Evolutionary conservation across 1,139 yeast genomes (phyloP).

Genomic region (Suhomyces panamericanus): DNA sequence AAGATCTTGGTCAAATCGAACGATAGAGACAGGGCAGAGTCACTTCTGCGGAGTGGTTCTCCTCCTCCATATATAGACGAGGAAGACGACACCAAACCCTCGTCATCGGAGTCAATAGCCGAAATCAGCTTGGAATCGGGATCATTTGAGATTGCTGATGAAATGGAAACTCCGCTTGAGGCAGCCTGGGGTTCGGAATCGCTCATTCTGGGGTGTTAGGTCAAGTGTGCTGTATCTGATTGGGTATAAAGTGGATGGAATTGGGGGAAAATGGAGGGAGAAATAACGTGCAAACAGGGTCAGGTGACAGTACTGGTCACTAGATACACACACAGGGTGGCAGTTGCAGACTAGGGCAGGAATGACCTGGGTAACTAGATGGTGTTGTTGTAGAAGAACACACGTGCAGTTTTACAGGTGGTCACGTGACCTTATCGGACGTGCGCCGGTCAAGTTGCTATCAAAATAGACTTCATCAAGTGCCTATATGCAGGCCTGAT

Average conservation of each 20-base stretch:
- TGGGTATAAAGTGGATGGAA: no score
- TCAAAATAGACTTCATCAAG: background rate
- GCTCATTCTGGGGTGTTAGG: no score
- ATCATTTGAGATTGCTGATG: background rate
- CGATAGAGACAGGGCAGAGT: conserved; percentile 37
- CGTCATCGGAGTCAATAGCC: conserved; percentile 9
- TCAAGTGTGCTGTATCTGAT: no score
- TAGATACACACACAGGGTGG: no score
- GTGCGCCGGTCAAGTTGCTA: background rate
- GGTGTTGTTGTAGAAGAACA: background rate
- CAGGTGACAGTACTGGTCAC: no score
- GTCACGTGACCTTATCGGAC: background rate
- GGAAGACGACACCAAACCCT: conserved; percentile 6
- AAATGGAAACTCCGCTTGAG: conserved; percentile 1
- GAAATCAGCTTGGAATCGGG: background rate
- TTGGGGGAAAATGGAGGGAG: no score
- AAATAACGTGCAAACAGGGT: no score
- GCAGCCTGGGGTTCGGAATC: conserved; percentile 1
- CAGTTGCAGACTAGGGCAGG: background rate
- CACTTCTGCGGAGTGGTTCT: conserved; percentile 24
- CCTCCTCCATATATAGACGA: conserved; percentile 5
- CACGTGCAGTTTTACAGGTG: background rate
- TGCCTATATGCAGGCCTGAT: background rate
- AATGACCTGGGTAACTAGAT: background rate
- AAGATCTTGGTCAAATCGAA: conserved; percentile 41